These are phyloP conservation scores for Pyricularia sp. DNA, from an alignment of 2,329 filamentous ascomycete genomes.

Conservation along the genomic window DNA sequence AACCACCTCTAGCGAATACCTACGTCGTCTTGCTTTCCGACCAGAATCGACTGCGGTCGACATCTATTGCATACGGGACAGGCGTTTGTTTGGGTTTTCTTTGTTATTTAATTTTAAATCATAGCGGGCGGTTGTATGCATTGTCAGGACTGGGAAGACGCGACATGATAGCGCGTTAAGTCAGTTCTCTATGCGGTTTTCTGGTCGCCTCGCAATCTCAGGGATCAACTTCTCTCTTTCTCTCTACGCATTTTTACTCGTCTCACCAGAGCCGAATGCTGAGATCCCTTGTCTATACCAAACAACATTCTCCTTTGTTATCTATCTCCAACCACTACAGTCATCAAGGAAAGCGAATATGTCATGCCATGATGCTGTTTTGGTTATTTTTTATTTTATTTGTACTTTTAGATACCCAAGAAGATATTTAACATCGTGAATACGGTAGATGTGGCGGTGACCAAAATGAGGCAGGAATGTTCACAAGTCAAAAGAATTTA, in stretches of 20 bases:
- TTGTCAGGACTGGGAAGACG: neutral
- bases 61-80: neutral
- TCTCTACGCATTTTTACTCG: neutral
- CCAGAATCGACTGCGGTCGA: neutral
- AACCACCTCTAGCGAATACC: neutral
- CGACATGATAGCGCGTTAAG: neutral
- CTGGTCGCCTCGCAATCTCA: neutral
- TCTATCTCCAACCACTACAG: neutral
- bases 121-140: neutral
- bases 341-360: neutral
- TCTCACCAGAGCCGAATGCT: neutral
- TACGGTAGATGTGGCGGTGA: neutral
- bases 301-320: neutral
- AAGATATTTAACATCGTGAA: neutral
- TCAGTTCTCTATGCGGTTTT: neutral
- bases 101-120: neutral
- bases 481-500: neutral
- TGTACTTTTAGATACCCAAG: neutral
- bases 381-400: neutral
- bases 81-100: neutral
- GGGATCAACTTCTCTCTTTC: neutral
- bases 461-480: neutral
- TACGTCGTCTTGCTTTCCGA: neutral
- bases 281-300: neutral
- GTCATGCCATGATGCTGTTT: neutral